Conservation (phyloP, 192 early-diverging fungal genomes). For the Linnemannia zychae region DNA sequence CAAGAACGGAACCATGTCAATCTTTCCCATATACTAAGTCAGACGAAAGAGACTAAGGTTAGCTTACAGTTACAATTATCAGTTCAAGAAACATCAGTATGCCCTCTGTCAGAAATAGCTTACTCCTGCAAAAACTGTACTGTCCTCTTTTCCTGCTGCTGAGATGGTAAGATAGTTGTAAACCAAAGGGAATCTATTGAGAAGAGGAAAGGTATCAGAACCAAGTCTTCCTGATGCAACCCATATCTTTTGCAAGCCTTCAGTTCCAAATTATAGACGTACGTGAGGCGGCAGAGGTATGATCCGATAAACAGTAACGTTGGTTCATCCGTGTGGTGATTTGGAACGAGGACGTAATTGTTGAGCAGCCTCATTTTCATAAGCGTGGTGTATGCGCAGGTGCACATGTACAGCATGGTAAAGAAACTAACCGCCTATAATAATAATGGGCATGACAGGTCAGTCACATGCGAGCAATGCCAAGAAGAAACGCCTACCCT, state of each 20-base stretch:
- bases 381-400: constrained; percentile 91
- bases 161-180: constrained; percentile 94
- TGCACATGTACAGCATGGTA: constrained; percentile 91
- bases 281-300: constrained; percentile 88
- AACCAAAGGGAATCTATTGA: constrained; percentile 79
- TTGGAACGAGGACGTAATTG: constrained; percentile 88
- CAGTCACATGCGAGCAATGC: background rate
- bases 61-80: too few relatives aligned
- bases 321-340: constrained; percentile 94
- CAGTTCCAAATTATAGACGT: constrained; percentile 17
- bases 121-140: constrained; percentile 64
- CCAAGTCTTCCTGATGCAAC: too few relatives aligned
- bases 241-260: background rate
- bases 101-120: constrained; percentile 2
- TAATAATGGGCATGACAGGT: background rate
- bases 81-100: constrained; percentile 58
- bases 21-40: constrained; percentile 77
- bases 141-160: constrained; percentile 57
- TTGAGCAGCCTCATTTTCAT: constrained; percentile 93
- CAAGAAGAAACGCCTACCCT: background rate
- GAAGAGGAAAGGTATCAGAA: background rate
- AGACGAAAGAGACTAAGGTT: background rate
- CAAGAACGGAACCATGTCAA: constrained; percentile 91
- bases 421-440: constrained; percentile 76
- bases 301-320: constrained; percentile 94